Base-by-base conservation (phyloP, 1,284 basidiomycete species). In the Ustilago loliicola region DNA sequence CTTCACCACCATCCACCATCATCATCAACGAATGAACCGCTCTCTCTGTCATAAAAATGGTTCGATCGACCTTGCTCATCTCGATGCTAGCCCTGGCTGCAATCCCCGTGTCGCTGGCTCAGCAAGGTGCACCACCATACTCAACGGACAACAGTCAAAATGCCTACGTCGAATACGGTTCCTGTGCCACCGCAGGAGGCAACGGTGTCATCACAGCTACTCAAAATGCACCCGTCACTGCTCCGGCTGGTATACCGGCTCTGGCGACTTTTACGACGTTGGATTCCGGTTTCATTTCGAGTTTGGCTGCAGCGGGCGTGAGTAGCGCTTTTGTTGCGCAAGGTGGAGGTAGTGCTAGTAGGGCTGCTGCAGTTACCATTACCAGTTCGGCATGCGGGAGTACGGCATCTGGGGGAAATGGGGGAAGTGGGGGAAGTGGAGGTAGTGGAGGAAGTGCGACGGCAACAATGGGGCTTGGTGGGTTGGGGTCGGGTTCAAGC, bases 121-220 rank as follows among this genome's bases (percentile, higher is more conserved):
- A 59, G 30, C 61, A 66, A 42, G 61, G 57, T 2, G 55, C 56
- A 29, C 59, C 72, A 17, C 67, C 67, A 27, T 64, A 38, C 34
- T 64, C 68, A 4, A 77, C 74, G 3, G 53, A 77, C 61, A 77
- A 77, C 25, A 56, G 42, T 21, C 66, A 69, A 50, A 47, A 38
- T 3, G 74, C 69, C 1, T 77, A 69, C 38, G 66, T 77, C 13
- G 21, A 77, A 52, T 77, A 34, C 57, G 74, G 74, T 15, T 66
- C 65, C 1, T 77, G 74, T 50, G 47, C 65, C 0, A 72, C 69
- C 19, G 66, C 65, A 0, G 61, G 65, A 13, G 66, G 69, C 1
- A 60, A 60, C 21, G 48, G 54, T 9, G 54, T 68, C 5, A 13
- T 61, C 30, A 77, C 74, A 1, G 69, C 55, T 0, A 66, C 74